Conservation (phyloP, 768 basidiomycete genomes). For the Cystofilobasidium bisporidii region DNA sequence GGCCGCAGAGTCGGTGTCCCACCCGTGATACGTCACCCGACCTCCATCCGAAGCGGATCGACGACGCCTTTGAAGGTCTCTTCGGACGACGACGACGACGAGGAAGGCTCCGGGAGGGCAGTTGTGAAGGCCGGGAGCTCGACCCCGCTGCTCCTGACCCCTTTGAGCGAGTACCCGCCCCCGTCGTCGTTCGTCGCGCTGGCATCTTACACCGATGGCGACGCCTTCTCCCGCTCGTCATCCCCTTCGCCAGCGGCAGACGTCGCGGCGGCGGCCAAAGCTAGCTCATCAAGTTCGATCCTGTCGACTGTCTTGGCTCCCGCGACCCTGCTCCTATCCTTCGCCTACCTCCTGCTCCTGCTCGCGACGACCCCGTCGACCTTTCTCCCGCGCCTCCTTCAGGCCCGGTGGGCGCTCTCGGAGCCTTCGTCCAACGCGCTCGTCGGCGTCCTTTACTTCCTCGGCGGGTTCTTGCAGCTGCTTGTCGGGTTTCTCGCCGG, state of each 20-base stretch:
- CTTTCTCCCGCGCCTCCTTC: constrained; percentile 25
- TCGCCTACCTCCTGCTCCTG: constrained; percentile 23
- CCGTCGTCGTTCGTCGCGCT: not conserved
- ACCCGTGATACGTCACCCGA: too few relatives aligned
- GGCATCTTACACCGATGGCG: not conserved
- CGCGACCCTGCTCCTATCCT: not conserved
- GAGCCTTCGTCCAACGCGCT: constrained; percentile 14
- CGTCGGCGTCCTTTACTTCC: constrained; percentile 13
- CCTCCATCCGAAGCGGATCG: too few relatives aligned
- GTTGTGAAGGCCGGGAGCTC: not conserved
- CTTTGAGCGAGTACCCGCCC: not conserved
- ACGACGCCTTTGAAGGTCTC: too few relatives aligned
- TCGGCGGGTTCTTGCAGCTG: constrained; percentile 22
- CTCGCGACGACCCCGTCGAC: constrained; percentile 24
- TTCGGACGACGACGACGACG: not conserved
- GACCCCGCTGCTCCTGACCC: not conserved
- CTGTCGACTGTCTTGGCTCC: constrained; percentile 11
- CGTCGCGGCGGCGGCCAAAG: not conserved
- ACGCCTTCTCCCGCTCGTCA: not conserved
- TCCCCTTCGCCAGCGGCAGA: not conserved
- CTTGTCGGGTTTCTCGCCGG: constrained; percentile 14
- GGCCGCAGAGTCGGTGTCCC: too few relatives aligned
- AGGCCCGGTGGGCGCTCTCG: constrained; percentile 15
- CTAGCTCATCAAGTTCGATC: too few relatives aligned
- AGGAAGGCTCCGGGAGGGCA: not conserved